These are phyloP conservation scores for Corrigiola litoralis DNA, from an alignment of 179 eudicot species.

Conservation along the genomic window DNA sequence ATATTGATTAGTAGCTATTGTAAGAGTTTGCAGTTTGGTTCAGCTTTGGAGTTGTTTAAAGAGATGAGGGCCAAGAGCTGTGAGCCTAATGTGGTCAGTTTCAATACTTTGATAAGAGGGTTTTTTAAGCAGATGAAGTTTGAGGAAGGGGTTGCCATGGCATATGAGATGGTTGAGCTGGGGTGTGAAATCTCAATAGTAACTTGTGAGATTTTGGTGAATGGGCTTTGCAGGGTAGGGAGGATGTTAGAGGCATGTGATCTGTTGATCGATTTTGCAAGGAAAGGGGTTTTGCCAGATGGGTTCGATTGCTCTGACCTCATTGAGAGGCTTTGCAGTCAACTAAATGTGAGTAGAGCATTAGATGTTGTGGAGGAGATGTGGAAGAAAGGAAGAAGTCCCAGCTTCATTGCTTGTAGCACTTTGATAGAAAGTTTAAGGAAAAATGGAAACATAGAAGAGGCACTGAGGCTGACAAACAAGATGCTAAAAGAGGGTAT, in stretches of 20 bases:
- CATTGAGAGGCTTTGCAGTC: slow-evolving; percentile 51
- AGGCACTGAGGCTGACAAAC: slow-evolving; percentile 42
- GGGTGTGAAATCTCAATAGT: slow-evolving; percentile 57
- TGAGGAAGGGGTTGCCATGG: slow-evolving; percentile 73
- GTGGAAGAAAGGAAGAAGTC: slow-evolving; percentile 61
- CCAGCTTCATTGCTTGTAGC: slow-evolving; percentile 69
- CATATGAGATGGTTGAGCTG: slow-evolving; percentile 75
- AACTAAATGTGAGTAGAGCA: slow-evolving; percentile 50
- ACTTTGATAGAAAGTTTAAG: slow-evolving; percentile 77
- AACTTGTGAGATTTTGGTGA: slow-evolving; percentile 78
- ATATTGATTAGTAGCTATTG: slow-evolving; percentile 77
- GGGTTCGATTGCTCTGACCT: slow-evolving; percentile 56
- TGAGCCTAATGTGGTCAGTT: slow-evolving; percentile 81
- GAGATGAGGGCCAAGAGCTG: slow-evolving; percentile 75
- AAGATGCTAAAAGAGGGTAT: slow-evolving; percentile 60
- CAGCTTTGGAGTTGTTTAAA: slow-evolving; percentile 66
- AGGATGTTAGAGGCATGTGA: slow-evolving; percentile 50
- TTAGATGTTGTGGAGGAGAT: slow-evolving; percentile 52
- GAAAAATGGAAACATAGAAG: slow-evolving; percentile 36
- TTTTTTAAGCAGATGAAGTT: slow-evolving; percentile 60
- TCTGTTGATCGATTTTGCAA: slow-evolving; percentile 60
- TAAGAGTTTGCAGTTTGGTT: slow-evolving; percentile 37
- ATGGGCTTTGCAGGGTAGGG: slow-evolving; percentile 61
- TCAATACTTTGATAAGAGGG: slow-evolving; percentile 83
- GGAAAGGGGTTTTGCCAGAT: slow-evolving; percentile 53